Evolutionary conservation across 192 early-diverging fungal species (phyloP).

Genomic region (Phlyctochytrium arcticum): DNA sequence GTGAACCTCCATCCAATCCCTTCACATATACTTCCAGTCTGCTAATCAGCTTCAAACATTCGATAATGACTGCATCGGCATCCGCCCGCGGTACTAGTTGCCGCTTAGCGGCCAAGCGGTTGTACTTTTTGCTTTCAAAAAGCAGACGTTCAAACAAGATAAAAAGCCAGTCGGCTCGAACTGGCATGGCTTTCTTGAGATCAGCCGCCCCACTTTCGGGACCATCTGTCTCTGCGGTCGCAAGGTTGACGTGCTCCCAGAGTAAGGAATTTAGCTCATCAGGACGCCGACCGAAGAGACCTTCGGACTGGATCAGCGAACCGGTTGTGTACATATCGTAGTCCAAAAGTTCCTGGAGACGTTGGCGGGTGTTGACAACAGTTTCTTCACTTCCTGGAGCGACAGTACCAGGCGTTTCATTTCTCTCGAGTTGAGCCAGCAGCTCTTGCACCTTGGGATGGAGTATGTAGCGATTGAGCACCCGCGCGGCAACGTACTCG

Average conservation of each 20-base stretch:
- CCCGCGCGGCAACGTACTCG: conserved; percentile 12
- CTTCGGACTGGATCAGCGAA: conserved; percentile 9
- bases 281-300: background rate
- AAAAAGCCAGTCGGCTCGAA: conserved; percentile 23
- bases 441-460: conserved; percentile 10
- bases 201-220: too few species aligned
- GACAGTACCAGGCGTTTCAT: background rate
- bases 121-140: background rate
- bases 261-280: background rate
- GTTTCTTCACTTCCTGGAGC: background rate
- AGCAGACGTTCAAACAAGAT: background rate
- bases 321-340: conserved; percentile 11
- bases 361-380: background rate
- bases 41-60: conserved; percentile 1
- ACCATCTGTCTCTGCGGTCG: conserved; percentile 1
- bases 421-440: background rate
- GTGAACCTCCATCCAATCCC: background rate
- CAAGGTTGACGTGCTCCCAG: background rate
- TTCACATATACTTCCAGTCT: background rate
- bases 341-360: conserved; percentile 18
- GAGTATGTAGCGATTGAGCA: conserved; percentile 15
- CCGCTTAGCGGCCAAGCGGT: background rate
- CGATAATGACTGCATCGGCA: conserved; percentile 4
- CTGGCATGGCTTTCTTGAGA: background rate
- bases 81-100: background rate